Evolutionary conservation across 805 yeast genomes (phyloP).

Genomic region (Yamadazyma laniorum): DNA sequence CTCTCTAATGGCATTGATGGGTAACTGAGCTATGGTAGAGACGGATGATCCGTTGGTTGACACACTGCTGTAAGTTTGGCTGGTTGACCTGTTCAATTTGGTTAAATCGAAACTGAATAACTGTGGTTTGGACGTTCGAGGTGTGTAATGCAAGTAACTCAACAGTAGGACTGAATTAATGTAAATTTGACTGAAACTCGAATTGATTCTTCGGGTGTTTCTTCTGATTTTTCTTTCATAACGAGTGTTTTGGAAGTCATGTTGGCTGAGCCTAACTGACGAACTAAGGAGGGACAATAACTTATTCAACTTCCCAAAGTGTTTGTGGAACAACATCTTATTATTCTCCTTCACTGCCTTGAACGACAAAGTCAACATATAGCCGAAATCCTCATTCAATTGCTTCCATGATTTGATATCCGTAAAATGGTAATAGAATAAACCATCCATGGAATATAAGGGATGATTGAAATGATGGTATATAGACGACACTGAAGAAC

Average conservation of each 20-base stretch:
- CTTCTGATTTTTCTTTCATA: constrained; percentile 47
- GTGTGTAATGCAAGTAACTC: constrained; percentile 35
- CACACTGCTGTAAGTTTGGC: constrained; percentile 10
- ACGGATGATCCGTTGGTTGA: constrained; percentile 17
- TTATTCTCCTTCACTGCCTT: constrained; percentile 52
- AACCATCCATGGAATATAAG: constrained; percentile 35
- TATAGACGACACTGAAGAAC: constrained; percentile 12
- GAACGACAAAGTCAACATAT: constrained; percentile 46
- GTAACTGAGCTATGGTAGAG: constrained; percentile 18
- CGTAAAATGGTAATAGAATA: constrained; percentile 58
- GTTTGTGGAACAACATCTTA: constrained; percentile 51
- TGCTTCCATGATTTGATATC: constrained; percentile 64
- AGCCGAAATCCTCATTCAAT: constrained; percentile 46
- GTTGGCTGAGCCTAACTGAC: constrained; percentile 52
- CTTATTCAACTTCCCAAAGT: constrained; percentile 53
- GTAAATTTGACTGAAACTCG: constrained; percentile 59
- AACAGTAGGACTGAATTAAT: constrained; percentile 65
- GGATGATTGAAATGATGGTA: constrained; percentile 45
- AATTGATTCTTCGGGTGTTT: constrained; percentile 51
- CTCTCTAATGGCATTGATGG: constrained; percentile 9
- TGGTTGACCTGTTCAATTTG: constrained; percentile 22
- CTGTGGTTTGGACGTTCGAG: constrained; percentile 21
- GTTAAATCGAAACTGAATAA: constrained; percentile 31
- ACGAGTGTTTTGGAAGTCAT: constrained; percentile 48
- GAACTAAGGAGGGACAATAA: constrained; percentile 52